These are phyloP conservation scores for Akanthomyces dipterigenus DNA, from an alignment of 2,329 filamentous ascomycete genomes.

Conservation along the genomic window DNA sequence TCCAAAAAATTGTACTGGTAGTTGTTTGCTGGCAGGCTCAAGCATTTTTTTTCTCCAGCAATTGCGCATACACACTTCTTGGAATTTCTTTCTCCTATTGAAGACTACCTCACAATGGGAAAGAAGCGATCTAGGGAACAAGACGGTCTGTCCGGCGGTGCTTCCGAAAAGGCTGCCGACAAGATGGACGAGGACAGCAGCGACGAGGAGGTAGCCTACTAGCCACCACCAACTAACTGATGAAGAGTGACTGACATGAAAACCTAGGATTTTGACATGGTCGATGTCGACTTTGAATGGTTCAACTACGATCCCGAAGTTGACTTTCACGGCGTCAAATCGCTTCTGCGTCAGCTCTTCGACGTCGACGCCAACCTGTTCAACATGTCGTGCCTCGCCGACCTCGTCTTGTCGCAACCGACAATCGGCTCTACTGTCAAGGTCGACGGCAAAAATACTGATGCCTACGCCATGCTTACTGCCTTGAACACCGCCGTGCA, in stretches of 20 bases:
- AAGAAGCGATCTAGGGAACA: slow-evolving; percentile 45
- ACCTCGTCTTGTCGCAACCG: slow-evolving; percentile 80
- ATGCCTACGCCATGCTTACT: slow-evolving; percentile 88
- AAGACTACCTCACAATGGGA: slow-evolving; percentile 31
- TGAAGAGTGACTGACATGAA: slow-evolving; percentile 2
- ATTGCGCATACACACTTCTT: neutral
- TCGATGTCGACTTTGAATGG: slow-evolving; percentile 98
- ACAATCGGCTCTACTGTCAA: slow-evolving; percentile 92
- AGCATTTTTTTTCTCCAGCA: neutral
- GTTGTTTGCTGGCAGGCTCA: neutral
- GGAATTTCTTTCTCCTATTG: neutral
- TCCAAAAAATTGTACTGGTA: slow-evolving; percentile 4
- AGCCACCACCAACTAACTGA: neutral
- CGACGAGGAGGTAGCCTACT: slow-evolving; percentile 42
- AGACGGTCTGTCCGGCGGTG: slow-evolving; percentile 35
- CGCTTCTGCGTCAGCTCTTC: slow-evolving; percentile 82
- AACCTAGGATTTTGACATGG: slow-evolving; percentile 73
- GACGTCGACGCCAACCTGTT: slow-evolving; percentile 81
- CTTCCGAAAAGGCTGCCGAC: slow-evolving; percentile 35
- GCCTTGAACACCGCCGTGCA: slow-evolving; percentile 78
- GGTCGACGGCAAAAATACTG: slow-evolving; percentile 87
- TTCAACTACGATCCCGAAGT: slow-evolving; percentile 87
- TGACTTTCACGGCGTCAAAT: slow-evolving; percentile 93
- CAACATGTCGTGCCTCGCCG: slow-evolving; percentile 78
- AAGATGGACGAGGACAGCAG: slow-evolving; percentile 47